phyloP scores from a whole-genome alignment of 208 protist genomes.

The Trypanosoma lewisi region DNA sequence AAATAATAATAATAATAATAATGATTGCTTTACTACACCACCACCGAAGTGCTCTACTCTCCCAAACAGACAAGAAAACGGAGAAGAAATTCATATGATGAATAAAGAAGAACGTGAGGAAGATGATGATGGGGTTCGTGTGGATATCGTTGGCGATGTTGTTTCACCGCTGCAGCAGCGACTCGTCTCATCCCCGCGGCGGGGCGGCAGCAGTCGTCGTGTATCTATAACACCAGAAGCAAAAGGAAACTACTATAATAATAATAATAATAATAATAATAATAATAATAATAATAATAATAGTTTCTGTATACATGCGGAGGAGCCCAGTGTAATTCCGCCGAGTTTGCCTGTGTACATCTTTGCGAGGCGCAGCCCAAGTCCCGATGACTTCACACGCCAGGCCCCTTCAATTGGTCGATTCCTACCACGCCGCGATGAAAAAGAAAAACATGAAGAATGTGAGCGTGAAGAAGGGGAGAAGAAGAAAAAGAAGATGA shows the following conservation, averaged over 20 bases:
- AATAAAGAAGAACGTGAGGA: neutral
- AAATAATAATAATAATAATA: neutral
- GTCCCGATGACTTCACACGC: conserved; percentile 45
- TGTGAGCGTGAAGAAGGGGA: neutral
- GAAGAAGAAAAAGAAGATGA: neutral
- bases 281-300: no score
- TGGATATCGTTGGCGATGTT: conserved; percentile 19
- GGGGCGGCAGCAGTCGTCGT: neutral
- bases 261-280: no score
- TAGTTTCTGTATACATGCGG: no score
- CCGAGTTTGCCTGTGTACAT: conserved; percentile 65
- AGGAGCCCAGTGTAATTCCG: conserved; percentile 10
- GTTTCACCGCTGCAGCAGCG: conserved; percentile 26
- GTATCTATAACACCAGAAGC: neutral
- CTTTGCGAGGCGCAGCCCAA: conserved; percentile 59
- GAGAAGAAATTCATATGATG: neutral
- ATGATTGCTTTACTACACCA: conserved; percentile 4
- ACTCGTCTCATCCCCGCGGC: conserved; percentile 5
- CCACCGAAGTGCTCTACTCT: neutral
- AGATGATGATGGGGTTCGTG: neutral
- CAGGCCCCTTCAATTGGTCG: conserved; percentile 27
- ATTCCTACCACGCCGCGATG: neutral
- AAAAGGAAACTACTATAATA: neutral
- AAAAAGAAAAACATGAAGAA: conserved; percentile 7
- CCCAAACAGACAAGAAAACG: neutral